These are phyloP conservation scores for Mortierella sp. DNA, from an alignment of 371 early-diverging fungal genomes.

Conservation along the genomic window DNA sequence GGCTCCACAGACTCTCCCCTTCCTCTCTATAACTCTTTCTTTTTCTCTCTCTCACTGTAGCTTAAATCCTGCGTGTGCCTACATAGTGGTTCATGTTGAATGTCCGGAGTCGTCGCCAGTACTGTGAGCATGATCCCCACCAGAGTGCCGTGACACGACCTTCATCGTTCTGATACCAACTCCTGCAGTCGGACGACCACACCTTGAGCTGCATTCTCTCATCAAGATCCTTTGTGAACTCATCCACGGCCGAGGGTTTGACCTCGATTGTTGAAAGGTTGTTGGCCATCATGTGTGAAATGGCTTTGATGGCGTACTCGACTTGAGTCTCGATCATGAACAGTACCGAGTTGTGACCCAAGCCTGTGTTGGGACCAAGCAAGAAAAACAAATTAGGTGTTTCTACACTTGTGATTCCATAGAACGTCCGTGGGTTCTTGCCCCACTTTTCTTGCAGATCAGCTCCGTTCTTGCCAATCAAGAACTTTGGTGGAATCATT, in stretches of 20 bases:
- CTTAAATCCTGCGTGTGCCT: constrained; percentile 3
- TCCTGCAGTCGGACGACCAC: constrained; percentile 51
- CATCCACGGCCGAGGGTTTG: constrained; percentile 22
- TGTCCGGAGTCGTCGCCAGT: constrained; percentile 27
- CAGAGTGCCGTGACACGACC: constrained; percentile 49
- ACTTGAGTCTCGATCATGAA: constrained; percentile 46
- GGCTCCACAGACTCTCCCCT: not conserved
- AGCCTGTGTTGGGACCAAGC: constrained; percentile 46
- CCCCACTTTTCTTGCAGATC: constrained; percentile 30
- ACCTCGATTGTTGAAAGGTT: constrained; percentile 39
- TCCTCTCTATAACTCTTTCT: not conserved
- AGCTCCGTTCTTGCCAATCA: constrained; percentile 38
- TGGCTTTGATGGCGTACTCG: constrained; percentile 40
- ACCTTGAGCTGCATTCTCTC: constrained; percentile 49
- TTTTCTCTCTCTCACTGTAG: too few relatives aligned
- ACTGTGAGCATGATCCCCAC: constrained; percentile 45
- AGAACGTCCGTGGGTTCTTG: constrained; percentile 39
- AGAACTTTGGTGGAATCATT: constrained; percentile 16
- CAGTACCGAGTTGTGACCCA: constrained; percentile 47
- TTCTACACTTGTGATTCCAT: constrained; percentile 34
- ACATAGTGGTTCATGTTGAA: constrained; percentile 23
- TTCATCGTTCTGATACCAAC: constrained; percentile 57
- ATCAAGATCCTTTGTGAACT: constrained; percentile 35
- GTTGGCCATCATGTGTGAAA: constrained; percentile 49
- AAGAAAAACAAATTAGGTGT: constrained; percentile 58